Percentiles rank a stretch among this genome's conserved stretches.
Conservation (phyloP, 2,329 filamentous ascomycete species). For the Aspergillus tamarii region DNA sequence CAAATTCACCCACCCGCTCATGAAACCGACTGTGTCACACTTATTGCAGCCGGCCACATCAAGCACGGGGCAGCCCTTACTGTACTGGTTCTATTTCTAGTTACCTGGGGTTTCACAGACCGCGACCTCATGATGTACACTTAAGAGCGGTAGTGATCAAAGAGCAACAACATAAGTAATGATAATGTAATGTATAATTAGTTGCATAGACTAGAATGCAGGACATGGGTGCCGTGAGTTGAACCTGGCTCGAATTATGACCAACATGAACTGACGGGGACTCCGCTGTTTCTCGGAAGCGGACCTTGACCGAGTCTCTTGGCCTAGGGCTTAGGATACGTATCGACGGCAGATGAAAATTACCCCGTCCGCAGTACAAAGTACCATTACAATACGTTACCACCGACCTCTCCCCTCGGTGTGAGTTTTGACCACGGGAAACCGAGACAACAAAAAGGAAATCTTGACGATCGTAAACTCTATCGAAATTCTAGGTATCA, state of each 20-base stretch:
- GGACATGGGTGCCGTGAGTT: neutral
- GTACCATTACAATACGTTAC: neutral
- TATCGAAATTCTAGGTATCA: neutral
- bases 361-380: neutral
- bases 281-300: neutral
- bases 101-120: neutral
- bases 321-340: neutral
- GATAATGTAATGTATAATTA: neutral
- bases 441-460: neutral
- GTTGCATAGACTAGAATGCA: neutral
- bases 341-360: neutral
- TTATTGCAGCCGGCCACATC: conserved; percentile 1
- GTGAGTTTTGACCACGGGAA: neutral
- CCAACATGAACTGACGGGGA: conserved; percentile 1
- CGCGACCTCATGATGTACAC: neutral
- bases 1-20: neutral
- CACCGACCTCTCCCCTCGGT: neutral
- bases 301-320: neutral
- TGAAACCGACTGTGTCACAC: conserved; percentile 1
- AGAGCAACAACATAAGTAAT: neutral
- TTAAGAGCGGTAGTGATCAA: neutral
- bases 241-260: neutral
- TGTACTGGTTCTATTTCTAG: neutral
- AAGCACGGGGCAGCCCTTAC: neutral
- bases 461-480: conserved; percentile 2